These are phyloP conservation scores for Kurtzmaniella quercitrusa DNA, from an alignment of 1,139 yeast species.

Conservation along the genomic window DNA sequence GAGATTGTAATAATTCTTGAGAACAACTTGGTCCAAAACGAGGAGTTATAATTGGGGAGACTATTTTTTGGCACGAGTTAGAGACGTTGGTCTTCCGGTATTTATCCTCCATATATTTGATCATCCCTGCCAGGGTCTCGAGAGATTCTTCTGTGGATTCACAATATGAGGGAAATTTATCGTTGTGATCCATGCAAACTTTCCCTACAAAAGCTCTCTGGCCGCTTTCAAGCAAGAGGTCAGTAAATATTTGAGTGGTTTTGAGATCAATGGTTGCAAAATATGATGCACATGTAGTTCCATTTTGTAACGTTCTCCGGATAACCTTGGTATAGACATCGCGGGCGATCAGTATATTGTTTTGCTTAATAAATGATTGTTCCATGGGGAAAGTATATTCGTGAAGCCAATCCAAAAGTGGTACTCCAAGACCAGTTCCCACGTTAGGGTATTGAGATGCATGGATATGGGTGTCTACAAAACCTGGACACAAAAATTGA, in stretches of 20 bases:
- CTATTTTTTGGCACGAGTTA: background rate
- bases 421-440: constrained; percentile 84
- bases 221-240: constrained; percentile 58
- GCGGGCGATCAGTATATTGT: constrained; percentile 40
- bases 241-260: constrained; percentile 74
- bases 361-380: constrained; percentile 28
- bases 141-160: constrained; percentile 62
- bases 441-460: constrained; percentile 96
- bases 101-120: constrained; percentile 45
- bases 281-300: constrained; percentile 91
- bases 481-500: constrained; percentile 82
- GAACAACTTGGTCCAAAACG: constrained; percentile 92
- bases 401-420: constrained; percentile 83
- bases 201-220: constrained; percentile 91
- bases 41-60: constrained; percentile 75
- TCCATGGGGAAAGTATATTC: constrained; percentile 89
- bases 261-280: constrained; percentile 81
- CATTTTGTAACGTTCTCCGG: constrained; percentile 61
- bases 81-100: background rate
- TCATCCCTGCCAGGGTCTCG: constrained; percentile 52
- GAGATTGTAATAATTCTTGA: constrained; percentile 51
- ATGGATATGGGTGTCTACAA: constrained; percentile 92
- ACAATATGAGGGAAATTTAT: constrained; percentile 63
- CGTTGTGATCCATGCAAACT: constrained; percentile 76
- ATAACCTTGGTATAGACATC: constrained; percentile 64